These are phyloP conservation scores for Isoetes taiwanensis DNA, from an alignment of 75 land plant species.

Conservation along the genomic window DNA sequence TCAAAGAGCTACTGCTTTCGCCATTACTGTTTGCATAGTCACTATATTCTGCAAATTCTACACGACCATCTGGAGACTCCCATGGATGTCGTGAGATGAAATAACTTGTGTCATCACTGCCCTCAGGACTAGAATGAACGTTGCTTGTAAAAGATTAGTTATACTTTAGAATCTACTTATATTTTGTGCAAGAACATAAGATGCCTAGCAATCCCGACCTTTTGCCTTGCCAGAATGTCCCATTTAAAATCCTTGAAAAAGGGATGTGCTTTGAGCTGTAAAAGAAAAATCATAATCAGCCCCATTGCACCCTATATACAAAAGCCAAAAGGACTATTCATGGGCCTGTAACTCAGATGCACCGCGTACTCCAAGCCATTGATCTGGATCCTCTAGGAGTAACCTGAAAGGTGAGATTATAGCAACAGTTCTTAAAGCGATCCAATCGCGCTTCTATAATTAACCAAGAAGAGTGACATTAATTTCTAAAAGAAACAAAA, in stretches of 20 bases:
- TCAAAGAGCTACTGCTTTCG: slow-evolving; percentile 58
- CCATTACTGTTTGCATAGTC: slow-evolving; percentile 48
- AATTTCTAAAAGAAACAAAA: neutral
- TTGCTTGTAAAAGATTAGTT: slow-evolving; percentile 66
- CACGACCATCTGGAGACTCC: slow-evolving; percentile 51
- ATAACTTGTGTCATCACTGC: slow-evolving; percentile 86
- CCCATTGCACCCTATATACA: too few relatives aligned
- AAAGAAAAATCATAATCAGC: neutral
- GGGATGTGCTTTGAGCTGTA: slow-evolving; percentile 79
- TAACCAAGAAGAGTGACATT: neutral
- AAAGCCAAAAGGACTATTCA: too few relatives aligned
- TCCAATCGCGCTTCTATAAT: too few relatives aligned
- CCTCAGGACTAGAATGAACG: slow-evolving; percentile 91
- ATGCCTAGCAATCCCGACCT: slow-evolving; percentile 50
- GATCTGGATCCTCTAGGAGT: slow-evolving; percentile 80
- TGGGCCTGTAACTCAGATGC: slow-evolving; percentile 99
- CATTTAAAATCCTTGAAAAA: slow-evolving; percentile 90
- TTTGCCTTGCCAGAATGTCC: slow-evolving; percentile 94
- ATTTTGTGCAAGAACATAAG: neutral
- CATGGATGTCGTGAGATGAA: slow-evolving; percentile 82
- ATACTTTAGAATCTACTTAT: neutral
- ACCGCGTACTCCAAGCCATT: slow-evolving; percentile 90
- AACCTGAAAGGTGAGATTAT: too few relatives aligned
- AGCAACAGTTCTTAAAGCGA: too few relatives aligned
- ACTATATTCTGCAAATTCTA: slow-evolving; percentile 55